These are phyloP conservation scores for Aspergillus sparsus DNA, from an alignment of 495 filamentous ascomycete genomes.

Conservation along the genomic window DNA sequence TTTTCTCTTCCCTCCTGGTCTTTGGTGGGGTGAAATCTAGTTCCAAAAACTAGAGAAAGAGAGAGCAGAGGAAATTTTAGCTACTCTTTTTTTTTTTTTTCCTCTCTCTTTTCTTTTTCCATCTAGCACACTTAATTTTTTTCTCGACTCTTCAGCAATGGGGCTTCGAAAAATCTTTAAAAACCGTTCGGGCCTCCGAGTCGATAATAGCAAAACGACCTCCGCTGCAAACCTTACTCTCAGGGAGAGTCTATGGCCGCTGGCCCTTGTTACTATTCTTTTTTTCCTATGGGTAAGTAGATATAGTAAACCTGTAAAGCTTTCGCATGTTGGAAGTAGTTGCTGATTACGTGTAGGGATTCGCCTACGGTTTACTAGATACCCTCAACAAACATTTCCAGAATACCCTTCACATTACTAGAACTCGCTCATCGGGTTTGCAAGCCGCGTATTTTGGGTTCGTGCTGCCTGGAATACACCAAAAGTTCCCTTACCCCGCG, in stretches of 20 bases:
- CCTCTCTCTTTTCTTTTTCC: no score
- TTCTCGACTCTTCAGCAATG: constrained; percentile 22
- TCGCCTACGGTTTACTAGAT: constrained; percentile 51
- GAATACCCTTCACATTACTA: constrained; percentile 52
- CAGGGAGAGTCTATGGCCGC: constrained; percentile 55
- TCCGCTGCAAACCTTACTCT: constrained; percentile 59
- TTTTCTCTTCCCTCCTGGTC: neutral
- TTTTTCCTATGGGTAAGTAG: constrained; percentile 67
- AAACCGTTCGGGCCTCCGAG: constrained; percentile 34
- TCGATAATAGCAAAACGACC: constrained; percentile 53
- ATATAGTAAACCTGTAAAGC: neutral
- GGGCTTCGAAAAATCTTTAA: constrained; percentile 34
- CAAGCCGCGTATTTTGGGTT: constrained; percentile 57
- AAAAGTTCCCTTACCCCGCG: neutral
- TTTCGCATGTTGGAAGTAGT: neutral
- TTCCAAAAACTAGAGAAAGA: neutral
- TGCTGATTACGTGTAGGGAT: constrained; percentile 40
- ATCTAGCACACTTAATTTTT: no score
- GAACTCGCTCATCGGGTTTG: constrained; percentile 52
- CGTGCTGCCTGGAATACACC: neutral
- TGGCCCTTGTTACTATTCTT: constrained; percentile 55
- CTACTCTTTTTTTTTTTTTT: neutral
- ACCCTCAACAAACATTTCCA: constrained; percentile 58
- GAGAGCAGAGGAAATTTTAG: neutral
- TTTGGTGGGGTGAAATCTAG: neutral